Evolutionary conservation across 257 asterid species (phyloP).

Genomic region (Mitragyna speciosa): DNA sequence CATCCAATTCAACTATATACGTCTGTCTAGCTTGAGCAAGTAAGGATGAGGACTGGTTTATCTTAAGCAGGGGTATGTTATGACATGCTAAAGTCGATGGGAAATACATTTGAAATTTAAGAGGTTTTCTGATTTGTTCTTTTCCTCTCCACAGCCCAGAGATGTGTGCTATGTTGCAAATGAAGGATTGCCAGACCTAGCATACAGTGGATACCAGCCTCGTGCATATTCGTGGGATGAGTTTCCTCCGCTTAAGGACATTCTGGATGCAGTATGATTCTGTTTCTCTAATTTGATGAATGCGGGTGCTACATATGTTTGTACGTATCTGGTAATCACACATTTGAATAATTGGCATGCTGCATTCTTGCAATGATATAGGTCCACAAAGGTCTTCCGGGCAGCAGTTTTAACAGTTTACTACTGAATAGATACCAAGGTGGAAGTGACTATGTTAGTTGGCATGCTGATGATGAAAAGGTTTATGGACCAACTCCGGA

Average conservation of each 20-base stretch:
- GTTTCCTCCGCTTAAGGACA: conserved; percentile 73
- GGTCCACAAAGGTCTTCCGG: conserved; percentile 82
- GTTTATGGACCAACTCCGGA: conserved; percentile 85
- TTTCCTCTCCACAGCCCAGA: conserved; percentile 55
- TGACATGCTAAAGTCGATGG: background rate
- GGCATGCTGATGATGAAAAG: conserved; percentile 99
- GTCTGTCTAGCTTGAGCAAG: background rate
- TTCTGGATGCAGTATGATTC: conserved; percentile 59
- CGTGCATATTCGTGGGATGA: conserved; percentile 88
- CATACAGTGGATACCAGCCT: conserved; percentile 80
- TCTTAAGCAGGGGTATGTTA: background rate
- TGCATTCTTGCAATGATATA: conserved; percentile 28
- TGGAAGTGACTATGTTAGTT: conserved; percentile 86
- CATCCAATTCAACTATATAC: background rate
- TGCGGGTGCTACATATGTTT: background rate
- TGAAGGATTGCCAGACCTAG: conserved; percentile 65
- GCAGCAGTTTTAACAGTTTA: conserved; percentile 84
- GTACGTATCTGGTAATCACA: conserved; percentile 10
- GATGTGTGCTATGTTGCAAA: conserved; percentile 81
- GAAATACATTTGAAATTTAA: background rate
- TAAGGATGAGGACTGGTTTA: too few species aligned
- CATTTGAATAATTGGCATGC: background rate
- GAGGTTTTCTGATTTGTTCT: background rate
- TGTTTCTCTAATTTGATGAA: background rate
- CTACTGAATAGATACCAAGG: conserved; percentile 78